A percentile compares a stretch with the other conserved stretches of the same genome.
These are phyloP conservation scores for Cladophialophora yegresii DNA, from an alignment of 2,329 filamentous ascomycete species.

Conservation along the genomic window DNA sequence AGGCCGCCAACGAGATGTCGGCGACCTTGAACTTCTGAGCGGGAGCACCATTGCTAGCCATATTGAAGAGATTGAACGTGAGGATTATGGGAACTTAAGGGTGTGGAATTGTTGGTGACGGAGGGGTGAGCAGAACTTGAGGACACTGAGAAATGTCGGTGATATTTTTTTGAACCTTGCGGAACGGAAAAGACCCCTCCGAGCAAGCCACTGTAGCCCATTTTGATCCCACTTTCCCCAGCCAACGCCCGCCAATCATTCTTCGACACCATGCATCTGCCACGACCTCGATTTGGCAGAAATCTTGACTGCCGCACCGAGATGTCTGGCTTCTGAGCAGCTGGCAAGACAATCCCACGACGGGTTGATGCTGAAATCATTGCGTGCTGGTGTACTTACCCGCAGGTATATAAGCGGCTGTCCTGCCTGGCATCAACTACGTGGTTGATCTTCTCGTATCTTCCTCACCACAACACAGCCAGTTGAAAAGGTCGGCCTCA, in stretches of 20 bases:
- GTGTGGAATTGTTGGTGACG: background rate
- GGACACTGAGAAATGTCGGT: slow-evolving; percentile 14
- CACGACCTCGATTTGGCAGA: background rate
- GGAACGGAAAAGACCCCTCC: slow-evolving; percentile 17
- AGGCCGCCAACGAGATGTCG: slow-evolving; percentile 95
- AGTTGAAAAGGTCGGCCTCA: background rate
- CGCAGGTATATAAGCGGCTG: slow-evolving; percentile 7
- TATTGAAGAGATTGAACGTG: background rate
- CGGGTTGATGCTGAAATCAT: slow-evolving; percentile 12
- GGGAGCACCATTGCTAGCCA: slow-evolving; percentile 60
- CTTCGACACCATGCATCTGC: background rate
- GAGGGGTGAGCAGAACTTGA: slow-evolving; percentile 3
- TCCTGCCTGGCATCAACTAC: background rate
- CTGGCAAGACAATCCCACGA: background rate
- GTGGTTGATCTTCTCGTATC: slow-evolving; percentile 11
- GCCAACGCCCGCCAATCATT: slow-evolving; percentile 5
- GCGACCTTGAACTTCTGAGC: slow-evolving; percentile 97
- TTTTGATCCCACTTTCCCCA: slow-evolving; percentile 6
- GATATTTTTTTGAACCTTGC: slow-evolving; percentile 18
- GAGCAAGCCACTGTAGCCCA: background rate
- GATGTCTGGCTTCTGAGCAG: background rate
- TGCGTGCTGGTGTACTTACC: background rate
- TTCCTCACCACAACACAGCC: background rate
- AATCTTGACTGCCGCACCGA: background rate
- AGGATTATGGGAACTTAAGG: background rate